phyloP scores from a whole-genome alignment of 148 eudicot species.

The Fagopyrum homotropicum region DNA sequence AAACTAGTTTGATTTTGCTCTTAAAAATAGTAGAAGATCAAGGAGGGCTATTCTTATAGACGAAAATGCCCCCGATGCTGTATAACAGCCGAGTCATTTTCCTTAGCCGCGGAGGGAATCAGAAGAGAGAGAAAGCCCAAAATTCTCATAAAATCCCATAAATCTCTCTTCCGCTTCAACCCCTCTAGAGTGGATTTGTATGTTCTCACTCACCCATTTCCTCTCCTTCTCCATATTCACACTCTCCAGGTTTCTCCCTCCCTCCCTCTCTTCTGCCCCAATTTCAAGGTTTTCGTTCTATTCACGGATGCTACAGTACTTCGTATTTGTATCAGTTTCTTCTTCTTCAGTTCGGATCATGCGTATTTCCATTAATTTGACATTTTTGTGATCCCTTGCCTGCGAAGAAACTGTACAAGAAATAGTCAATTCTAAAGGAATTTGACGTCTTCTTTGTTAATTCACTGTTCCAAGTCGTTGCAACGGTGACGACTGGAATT shows the following conservation, averaged over 20 bases:
- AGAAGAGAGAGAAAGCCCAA: not conserved
- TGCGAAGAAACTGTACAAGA: not conserved
- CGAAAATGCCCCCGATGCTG: conserved; percentile 1
- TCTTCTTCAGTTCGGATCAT: not conserved
- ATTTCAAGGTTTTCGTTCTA: conserved; percentile 8
- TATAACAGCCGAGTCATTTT: conserved; percentile 3
- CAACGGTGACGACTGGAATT: not conserved
- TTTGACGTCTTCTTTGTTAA: not conserved
- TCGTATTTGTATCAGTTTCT: not conserved
- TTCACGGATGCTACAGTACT: not conserved
- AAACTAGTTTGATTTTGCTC: too few relatives aligned
- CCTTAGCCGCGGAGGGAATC: conserved; percentile 3
- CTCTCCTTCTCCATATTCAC: conserved; percentile 4
- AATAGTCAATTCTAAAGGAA: not conserved
- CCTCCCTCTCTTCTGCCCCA: not conserved
- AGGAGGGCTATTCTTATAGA: not conserved
- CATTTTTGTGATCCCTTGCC: not conserved
- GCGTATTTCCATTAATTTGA: not conserved
- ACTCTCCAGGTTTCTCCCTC: conserved; percentile 1
- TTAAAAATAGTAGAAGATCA: too few relatives aligned
- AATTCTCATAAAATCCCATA: not conserved
- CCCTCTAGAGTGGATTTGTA: not conserved
- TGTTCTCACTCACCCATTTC: conserved; percentile 11
- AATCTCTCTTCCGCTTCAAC: not conserved
- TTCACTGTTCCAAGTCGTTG: not conserved